Evolutionary conservation across 163 green algal genomes (phyloP).

Genomic region (Prototheca wickerhamii): DNA sequence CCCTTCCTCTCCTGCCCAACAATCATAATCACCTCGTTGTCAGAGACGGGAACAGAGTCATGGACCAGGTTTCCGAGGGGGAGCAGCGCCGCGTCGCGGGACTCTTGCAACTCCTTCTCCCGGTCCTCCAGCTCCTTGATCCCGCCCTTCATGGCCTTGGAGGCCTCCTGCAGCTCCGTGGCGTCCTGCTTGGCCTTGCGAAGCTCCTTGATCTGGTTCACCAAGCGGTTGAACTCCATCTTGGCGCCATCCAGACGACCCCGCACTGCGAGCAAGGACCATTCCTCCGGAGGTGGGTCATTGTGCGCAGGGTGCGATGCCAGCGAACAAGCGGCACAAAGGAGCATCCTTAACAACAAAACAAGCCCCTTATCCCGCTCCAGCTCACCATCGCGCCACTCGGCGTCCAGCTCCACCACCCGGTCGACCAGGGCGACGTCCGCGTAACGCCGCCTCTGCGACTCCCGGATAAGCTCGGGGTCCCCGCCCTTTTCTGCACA

Average conservation of each 20-base stretch:
- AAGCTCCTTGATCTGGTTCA: conserved; percentile 81
- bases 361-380: neutral
- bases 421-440: conserved; percentile 82
- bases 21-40: conserved; percentile 78
- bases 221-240: conserved; percentile 87
- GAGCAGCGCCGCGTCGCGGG: conserved; percentile 58
- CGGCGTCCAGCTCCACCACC: conserved; percentile 80
- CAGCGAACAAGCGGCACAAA: no score
- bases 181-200: conserved; percentile 82
- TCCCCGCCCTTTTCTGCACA: conserved; percentile 87
- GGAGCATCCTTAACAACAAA: neutral
- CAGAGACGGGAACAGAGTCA: conserved; percentile 79
- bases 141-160: conserved; percentile 65
- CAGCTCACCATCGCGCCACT: conserved; percentile 76
- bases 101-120: conserved; percentile 49
- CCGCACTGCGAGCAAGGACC: conserved; percentile 44
- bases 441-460: conserved; percentile 77
- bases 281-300: neutral
- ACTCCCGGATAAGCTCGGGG: conserved; percentile 86
- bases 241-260: conserved; percentile 75
- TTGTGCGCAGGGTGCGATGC: no score
- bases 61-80: conserved; percentile 98
- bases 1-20: neutral
- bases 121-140: conserved; percentile 57
- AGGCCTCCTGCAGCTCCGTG: conserved; percentile 70